phyloP scores from a whole-genome alignment of 441 rosid species.

The Euphorbia schlechtendalii region DNA sequence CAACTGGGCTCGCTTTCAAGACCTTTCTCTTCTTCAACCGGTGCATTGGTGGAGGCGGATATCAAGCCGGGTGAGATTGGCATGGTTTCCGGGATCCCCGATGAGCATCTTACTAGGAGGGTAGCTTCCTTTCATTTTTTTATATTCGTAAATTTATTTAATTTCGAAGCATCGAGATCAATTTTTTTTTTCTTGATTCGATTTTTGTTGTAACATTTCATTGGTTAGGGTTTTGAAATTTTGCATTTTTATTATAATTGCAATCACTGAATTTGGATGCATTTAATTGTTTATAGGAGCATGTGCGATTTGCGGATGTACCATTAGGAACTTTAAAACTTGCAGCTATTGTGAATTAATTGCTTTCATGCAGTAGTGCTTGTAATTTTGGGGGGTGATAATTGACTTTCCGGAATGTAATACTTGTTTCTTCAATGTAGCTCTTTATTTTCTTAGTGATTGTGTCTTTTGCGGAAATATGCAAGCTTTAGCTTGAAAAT shows the following conservation, averaged over 20 bases:
- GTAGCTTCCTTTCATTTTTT: slow-evolving; percentile 20
- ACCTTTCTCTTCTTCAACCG: slow-evolving; percentile 41
- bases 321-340: neutral
- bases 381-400: neutral
- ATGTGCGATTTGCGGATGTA: neutral
- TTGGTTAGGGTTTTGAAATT: slow-evolving; percentile 16
- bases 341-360: slow-evolving; percentile 8
- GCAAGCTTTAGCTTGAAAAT: neutral
- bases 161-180: neutral
- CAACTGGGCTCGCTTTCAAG: slow-evolving; percentile 36
- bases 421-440: neutral
- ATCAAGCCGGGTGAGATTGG: slow-evolving; percentile 81
- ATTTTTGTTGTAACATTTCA: neutral
- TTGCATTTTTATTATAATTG: neutral
- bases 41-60: slow-evolving; percentile 69
- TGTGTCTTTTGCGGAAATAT: neutral
- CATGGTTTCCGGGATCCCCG: slow-evolving; percentile 85
- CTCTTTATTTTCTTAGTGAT: too few species aligned
- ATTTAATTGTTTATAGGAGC: neutral
- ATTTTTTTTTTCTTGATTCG: neutral
- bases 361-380: neutral
- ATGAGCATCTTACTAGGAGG: slow-evolving; percentile 75
- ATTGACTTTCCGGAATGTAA: neutral
- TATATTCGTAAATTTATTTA: neutral
- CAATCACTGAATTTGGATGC: neutral